phyloP scores from a whole-genome alignment of 202 grass and related monocot species.

The Setaria viridis region DNA sequence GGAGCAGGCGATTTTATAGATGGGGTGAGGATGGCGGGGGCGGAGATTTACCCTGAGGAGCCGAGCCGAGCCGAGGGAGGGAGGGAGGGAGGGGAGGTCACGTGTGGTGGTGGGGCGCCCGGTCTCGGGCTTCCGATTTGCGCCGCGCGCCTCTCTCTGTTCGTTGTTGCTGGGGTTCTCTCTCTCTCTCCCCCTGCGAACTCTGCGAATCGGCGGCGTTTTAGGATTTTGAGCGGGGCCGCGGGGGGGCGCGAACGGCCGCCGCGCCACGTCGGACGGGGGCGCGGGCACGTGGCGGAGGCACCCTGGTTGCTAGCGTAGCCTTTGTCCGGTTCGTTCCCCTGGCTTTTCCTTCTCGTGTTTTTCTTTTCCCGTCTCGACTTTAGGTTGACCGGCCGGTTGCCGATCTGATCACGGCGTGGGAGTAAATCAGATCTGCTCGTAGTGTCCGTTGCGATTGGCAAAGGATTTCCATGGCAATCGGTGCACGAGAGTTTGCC shows the following conservation, averaged over 20 bases:
- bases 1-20: conserved; percentile 24
- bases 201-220: conserved; percentile 53
- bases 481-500: no score
- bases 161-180: no score
- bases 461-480: not conserved
- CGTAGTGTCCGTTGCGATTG: not conserved
- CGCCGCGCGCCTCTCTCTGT: not conserved
- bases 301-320: conserved; percentile 33
- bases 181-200: not conserved
- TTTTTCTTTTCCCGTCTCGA: not conserved
- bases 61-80: not conserved
- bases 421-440: not conserved
- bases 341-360: not conserved
- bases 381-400: not conserved
- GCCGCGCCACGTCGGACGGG: conserved; percentile 50
- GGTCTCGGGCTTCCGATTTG: conserved; percentile 18
- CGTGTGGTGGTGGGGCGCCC: conserved; percentile 18
- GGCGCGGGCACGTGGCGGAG: conserved; percentile 39
- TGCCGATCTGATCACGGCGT: not conserved
- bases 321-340: conserved; percentile 32
- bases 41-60: conserved; percentile 21
- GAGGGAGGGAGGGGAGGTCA: not conserved
- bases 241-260: conserved; percentile 41
- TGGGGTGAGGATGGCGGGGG: not conserved
- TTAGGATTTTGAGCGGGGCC: conserved; percentile 47